Conservation (phyloP, 2,329 filamentous ascomycete genomes). For the Cucurbitaria berberidis region DNA sequence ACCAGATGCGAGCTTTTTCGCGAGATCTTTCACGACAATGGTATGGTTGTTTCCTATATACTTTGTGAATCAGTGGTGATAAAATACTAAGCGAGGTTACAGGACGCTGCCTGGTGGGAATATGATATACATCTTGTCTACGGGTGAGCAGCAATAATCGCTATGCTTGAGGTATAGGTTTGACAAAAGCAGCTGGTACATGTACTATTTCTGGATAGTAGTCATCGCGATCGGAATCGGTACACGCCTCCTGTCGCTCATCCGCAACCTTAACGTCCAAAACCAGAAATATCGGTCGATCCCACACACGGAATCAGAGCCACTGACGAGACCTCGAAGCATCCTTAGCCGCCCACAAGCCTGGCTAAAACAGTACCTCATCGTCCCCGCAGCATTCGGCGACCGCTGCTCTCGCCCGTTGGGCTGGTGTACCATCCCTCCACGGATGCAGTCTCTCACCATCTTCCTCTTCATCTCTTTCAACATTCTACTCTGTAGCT, state of each 20-base stretch:
- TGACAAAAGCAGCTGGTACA: conserved; percentile 26
- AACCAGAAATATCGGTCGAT: conserved; percentile 12
- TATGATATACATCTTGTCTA: conserved; percentile 40
- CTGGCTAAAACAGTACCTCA: conserved; percentile 44
- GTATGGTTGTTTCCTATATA: conserved; percentile 18
- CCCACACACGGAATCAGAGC: neutral
- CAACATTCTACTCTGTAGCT: conserved; percentile 52
- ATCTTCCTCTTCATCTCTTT: conserved; percentile 54
- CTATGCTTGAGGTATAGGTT: neutral
- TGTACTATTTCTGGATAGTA: conserved; percentile 43
- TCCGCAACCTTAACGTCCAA: conserved; percentile 10
- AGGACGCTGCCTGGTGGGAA: conserved; percentile 37
- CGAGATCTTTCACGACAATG: conserved; percentile 37
- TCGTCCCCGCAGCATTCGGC: conserved; percentile 53
- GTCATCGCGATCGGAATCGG: conserved; percentile 33
- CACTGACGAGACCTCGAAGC: neutral
- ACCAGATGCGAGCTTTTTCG: conserved; percentile 29
- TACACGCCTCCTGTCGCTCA: conserved; percentile 27
- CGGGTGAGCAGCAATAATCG: conserved; percentile 22
- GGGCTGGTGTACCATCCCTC: conserved; percentile 56
- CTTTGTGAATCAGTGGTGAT: too few species aligned
- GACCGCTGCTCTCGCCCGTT: conserved; percentile 51
- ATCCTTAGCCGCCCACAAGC: conserved; percentile 8
- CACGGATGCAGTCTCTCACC: conserved; percentile 55
- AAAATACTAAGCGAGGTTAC: neutral